Evolutionary conservation across 148 eudicot species (phyloP), one percentile per base, ranked within the genome.

Genomic region (Rhododendron ovatum): DNA sequence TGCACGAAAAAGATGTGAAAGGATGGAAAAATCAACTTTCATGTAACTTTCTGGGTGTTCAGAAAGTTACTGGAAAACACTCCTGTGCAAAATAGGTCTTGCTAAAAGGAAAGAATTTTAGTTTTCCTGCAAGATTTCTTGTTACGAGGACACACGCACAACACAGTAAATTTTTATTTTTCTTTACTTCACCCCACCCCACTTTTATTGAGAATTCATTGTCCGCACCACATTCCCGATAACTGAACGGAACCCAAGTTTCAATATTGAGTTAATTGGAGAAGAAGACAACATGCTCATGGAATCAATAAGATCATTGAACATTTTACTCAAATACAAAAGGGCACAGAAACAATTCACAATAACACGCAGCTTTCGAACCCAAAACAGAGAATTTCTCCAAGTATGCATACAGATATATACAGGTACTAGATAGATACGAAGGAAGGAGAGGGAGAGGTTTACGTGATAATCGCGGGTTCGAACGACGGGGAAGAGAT

Each of bases 401-500:
- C 1, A 4, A 10, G 24, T 8, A 81, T 17, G 67, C 8, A 22
- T 51, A 50, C 59, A 22, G 9, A 30, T 7, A 82, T 26, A 85
- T 9, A 28, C 43, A 15, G 7, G 45, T 43, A 80, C 6, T 7
- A 33, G 18, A 7, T 22, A 24, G 5, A 43, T 7, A 12, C 5
- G n/a, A 75, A 17, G 28, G 83, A 67, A 57, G 8, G 50, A 28
- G 81, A 50, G 51, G 28, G 78, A 43, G 75, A 83, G 79, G 69
- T n/a, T 28, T 92, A 95, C 98, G 82, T 75, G 87, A 87, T 88
- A 94, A 90, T 95, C 92, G 41, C 90, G 94, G 78, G 91, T 53
- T 84, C 98, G 93, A 39, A 94, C 93, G 65, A 94, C 85, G 2
- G 98, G 97, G 86, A 95, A 95, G 82, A 93, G 94, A 37, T 85